phyloP scores from a whole-genome alignment of 129 eudicot genomes.

The Flaveria ramosissima region DNA sequence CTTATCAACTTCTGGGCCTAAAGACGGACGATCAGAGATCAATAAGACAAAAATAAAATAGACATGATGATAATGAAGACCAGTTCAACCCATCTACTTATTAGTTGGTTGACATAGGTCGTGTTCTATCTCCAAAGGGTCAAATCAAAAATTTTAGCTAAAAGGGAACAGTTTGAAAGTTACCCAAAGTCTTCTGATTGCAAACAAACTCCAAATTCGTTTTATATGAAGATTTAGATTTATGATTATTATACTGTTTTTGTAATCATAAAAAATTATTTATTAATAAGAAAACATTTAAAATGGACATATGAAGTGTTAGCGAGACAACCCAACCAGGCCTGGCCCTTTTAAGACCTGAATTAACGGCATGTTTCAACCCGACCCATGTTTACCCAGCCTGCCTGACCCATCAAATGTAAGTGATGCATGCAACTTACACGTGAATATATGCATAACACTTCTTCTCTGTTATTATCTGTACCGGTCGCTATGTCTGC shows the following conservation, averaged over 20 bases:
- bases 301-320: background rate
- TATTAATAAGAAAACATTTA: background rate
- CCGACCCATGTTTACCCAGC: background rate
- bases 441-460: constrained; percentile 58
- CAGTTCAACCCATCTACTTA: background rate
- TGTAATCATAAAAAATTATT: background rate
- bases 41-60: background rate
- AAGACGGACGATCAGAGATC: background rate
- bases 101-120: background rate
- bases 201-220: background rate
- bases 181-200: background rate
- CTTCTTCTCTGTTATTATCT: constrained; percentile 58
- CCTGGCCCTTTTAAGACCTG: background rate
- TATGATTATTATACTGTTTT: background rate
- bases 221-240: background rate
- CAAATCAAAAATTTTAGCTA: background rate
- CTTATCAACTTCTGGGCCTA: constrained; percentile 91
- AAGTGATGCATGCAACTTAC: constrained; percentile 47
- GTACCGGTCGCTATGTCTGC: constrained; percentile 51
- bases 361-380: background rate
- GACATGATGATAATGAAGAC: background rate
- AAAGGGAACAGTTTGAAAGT: background rate
- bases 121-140: background rate
- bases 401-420: background rate
- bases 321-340: background rate